Evolutionary conservation across 441 rosid genomes (phyloP).

Genomic region (Pelargonium myrrhifolium): DNA sequence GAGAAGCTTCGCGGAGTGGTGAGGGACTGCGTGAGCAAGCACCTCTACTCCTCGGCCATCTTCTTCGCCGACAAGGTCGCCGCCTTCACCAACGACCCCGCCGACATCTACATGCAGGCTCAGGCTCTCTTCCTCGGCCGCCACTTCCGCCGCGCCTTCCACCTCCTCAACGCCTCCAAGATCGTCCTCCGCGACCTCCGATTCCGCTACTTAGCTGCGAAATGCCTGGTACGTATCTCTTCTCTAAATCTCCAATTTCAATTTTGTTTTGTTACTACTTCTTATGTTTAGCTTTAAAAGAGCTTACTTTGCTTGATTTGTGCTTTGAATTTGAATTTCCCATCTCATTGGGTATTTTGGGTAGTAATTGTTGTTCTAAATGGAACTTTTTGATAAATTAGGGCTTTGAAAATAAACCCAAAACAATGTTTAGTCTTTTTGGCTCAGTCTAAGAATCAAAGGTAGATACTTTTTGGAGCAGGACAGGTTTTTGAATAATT

Average conservation of each 20-base stretch:
- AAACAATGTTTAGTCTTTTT: background rate
- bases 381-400: background rate
- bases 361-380: background rate
- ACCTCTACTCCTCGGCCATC: slow-evolving; percentile 84
- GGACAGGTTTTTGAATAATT: background rate
- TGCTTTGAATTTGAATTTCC: background rate
- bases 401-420: background rate
- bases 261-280: background rate
- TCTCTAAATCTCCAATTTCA: background rate
- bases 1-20: slow-evolving; percentile 91
- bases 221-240: slow-evolving; percentile 53
- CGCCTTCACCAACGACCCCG: slow-evolving; percentile 66
- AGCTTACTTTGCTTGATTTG: background rate
- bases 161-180: slow-evolving; percentile 82
- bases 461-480: background rate
- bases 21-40: slow-evolving; percentile 91
- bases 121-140: slow-evolving; percentile 92
- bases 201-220: slow-evolving; percentile 91
- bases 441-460: background rate
- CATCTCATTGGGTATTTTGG: background rate
- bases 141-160: slow-evolving; percentile 87
- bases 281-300: no score
- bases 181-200: slow-evolving; percentile 89
- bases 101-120: slow-evolving; percentile 90
- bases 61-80: slow-evolving; percentile 94